A percentile compares a stretch with the other conserved stretches of the same genome.
These are phyloP conservation scores for Picochlorum sp. DNA, from an alignment of 139 green algal genomes.

Conservation along the genomic window DNA sequence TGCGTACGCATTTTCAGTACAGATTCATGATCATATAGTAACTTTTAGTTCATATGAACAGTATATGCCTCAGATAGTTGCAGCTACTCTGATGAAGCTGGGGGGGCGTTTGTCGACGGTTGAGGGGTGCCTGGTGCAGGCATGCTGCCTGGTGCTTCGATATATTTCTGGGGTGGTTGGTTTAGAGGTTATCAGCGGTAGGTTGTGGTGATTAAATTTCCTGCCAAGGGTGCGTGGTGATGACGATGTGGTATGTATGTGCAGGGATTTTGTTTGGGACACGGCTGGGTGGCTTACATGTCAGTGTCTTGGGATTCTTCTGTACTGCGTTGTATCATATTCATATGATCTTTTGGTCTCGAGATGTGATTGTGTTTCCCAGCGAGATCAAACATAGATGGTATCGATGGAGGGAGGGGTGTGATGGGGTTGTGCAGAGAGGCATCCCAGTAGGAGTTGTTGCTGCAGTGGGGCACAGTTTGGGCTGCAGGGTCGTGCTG, in stretches of 20 bases:
- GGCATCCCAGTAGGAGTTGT: background rate
- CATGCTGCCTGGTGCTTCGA: background rate
- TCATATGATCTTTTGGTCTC: conserved; percentile 24
- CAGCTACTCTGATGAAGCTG: background rate
- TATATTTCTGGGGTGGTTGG: background rate
- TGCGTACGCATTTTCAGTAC: background rate
- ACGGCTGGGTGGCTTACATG: background rate
- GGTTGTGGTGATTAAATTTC: no score
- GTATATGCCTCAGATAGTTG: background rate
- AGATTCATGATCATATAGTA: background rate
- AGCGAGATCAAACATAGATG: conserved; percentile 35
- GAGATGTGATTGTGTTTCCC: conserved; percentile 36
- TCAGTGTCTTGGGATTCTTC: background rate
- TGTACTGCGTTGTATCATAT: conserved; percentile 12
- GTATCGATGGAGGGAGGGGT: conserved; percentile 31
- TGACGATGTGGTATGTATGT: no score
- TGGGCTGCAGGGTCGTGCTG: background rate
- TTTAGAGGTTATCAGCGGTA: background rate
- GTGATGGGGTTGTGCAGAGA: background rate
- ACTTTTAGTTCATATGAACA: background rate
- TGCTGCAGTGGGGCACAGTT: background rate
- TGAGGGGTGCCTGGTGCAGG: background rate
- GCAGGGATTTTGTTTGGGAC: no score
- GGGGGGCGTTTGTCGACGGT: background rate
- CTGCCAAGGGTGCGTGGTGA: no score